Base-by-base conservation (phyloP, 257 asterid species). In the Petunia secreta region DNA sequence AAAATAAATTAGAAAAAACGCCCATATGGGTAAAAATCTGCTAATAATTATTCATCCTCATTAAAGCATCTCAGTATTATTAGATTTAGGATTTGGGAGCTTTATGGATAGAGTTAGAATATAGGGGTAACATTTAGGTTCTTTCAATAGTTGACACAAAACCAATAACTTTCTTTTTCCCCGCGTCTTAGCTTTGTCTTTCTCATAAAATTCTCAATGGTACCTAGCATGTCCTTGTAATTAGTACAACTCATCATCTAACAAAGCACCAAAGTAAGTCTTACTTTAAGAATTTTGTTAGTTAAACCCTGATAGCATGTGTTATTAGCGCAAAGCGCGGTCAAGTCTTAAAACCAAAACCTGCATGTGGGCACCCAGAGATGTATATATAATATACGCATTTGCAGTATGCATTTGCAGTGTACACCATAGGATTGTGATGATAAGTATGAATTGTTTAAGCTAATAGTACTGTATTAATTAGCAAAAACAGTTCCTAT, bases 211-310 rank as follows among this genome's bases (percentile, higher is more conserved):
- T 16, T 59, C 6, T 59, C 2, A 44, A 43, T 14, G 11, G 75
- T 78, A 78, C 75, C 34, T 39, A 11, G 5, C 75, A 36, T 53
- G 63, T 78, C 81, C 63, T 78, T 62, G 75, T 46, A 16, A 62
- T 78, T 52, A 52, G 57, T 78, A 46, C 75, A 78, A 62, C 81
- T 78, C 81, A 78, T 62, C 46, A 46, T 78, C 81, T 78, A 43
- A 46, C 11, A 78, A 78, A 78, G 58, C 34, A 78, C 81, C 75
- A 78, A 78, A 78, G 62, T 10, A n/a, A 66, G 62, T 60, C 81
- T 43, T 39, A 36, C 65, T 62, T 62, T 41, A n/a, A 77, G 73
- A 44, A 59, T 7, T 8, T 77, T 43, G 43, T 41, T 59, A 13
- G 13, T 59, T 77, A 40, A 16, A 54, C 36, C 8, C 81, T 8